Evolutionary conservation across 805 yeast species (phyloP), one percentile per base, ranked within the genome.

Genomic region (Myxozyma monticola): DNA sequence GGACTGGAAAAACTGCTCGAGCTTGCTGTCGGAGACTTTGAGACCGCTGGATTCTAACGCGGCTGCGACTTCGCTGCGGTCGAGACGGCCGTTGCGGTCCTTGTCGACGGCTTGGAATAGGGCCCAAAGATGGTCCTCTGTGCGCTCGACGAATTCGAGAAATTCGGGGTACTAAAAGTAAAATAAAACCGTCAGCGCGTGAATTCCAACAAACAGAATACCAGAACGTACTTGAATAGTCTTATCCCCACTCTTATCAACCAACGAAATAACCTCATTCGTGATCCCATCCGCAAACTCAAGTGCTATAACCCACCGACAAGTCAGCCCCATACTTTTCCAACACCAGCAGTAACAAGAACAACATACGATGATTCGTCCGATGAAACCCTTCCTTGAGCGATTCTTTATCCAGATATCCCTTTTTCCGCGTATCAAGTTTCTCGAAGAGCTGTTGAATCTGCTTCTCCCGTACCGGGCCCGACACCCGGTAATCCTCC

Each of bases 21-120:
- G 70, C 56, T 78, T 78, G 12, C 73, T 66, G 10, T 72, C 72
- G 2, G 79, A 74, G 10, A 87, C 81, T 17, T 71, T 67, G 42
- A 81, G 68, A 10, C 82, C 77, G 50, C 86, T 71, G 3, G 72
- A 68, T 12, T 76, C 71, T 50, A 90, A 70, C 60, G 91, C 95
- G 20, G 69, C 73, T 34, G 76, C 76, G 41, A 91, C 79, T 61
- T 90, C 96, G 0, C 73, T 71, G 37, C 78, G 73, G 39, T 79
- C 78, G 29, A 89, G 36, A 3, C 28, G 38, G 6, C 64, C 64
- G 26, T 48, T 51, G 18, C 43, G 49, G 40, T 56, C 60, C 26
- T 49, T 59, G 49, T 65, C 69, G 37, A 65, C 50, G 28, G 60
- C 48, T 39, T 43, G 44, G 37, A 65, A 65, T 2, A 65, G 42